Evolutionary conservation across 768 basidiomycete genomes (phyloP).

Genomic region (Agrocybe praecox): DNA sequence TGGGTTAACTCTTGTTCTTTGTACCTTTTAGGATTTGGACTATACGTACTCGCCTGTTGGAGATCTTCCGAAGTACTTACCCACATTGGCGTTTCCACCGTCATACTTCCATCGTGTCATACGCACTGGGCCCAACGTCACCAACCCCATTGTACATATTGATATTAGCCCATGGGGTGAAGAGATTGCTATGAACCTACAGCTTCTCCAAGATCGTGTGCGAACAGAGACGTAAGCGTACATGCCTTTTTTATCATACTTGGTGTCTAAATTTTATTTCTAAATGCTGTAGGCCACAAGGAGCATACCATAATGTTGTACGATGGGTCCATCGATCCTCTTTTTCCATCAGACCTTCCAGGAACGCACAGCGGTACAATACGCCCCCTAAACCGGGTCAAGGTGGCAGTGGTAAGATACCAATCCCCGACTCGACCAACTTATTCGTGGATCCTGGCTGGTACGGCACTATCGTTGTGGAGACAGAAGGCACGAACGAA

Average conservation of each 20-base stretch:
- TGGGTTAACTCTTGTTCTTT: constrained; percentile 13
- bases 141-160: constrained; percentile 68
- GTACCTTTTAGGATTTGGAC: constrained; percentile 68
- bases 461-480: constrained; percentile 83
- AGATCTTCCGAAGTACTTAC: constrained; percentile 80
- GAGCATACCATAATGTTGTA: constrained; percentile 76
- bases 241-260: background rate
- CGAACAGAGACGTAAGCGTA: constrained; percentile 77
- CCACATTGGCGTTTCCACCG: constrained; percentile 79
- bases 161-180: constrained; percentile 80
- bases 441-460: constrained; percentile 76
- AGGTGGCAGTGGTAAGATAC: constrained; percentile 35
- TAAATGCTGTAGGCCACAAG: constrained; percentile 63
- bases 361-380: constrained; percentile 31
- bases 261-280: constrained; percentile 9
- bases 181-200: constrained; percentile 73
- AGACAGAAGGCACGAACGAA: constrained; percentile 88
- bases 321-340: constrained; percentile 85
- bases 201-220: constrained; percentile 76
- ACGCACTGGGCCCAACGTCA: constrained; percentile 54
- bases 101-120: constrained; percentile 91
- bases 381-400: constrained; percentile 1
- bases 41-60: constrained; percentile 78
- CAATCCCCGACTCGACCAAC: constrained; percentile 56
- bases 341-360: constrained; percentile 63